phyloP scores from a whole-genome alignment of 305 asterid species.

The Euphrasia arctica region DNA sequence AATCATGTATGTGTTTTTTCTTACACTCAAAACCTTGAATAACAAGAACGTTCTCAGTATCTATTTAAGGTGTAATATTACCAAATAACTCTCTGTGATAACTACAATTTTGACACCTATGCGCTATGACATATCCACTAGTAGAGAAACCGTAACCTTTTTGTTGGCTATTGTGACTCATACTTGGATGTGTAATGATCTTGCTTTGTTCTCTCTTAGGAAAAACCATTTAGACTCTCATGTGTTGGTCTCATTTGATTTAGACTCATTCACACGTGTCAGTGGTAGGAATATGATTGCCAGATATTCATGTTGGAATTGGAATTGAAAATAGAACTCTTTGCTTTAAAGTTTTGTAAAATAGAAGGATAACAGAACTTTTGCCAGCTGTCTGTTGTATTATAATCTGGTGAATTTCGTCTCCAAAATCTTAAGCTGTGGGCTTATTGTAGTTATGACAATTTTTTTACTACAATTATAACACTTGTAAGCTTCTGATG shows the following conservation, averaged over 20 bases:
- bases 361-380: not conserved
- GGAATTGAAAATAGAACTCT: not conserved
- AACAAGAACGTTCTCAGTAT: no score
- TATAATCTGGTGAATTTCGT: not conserved
- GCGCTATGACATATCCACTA: not conserved
- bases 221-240: not conserved
- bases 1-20: not conserved
- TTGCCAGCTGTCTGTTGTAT: not conserved
- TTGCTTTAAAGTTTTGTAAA: no score
- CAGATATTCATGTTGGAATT: not conserved
- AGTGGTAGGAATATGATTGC: constrained; percentile 4
- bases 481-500: constrained; percentile 7
- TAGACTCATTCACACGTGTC: not conserved
- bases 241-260: constrained; percentile 17
- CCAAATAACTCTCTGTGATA: not conserved
- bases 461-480: not conserved
- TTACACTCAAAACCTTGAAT: not conserved
- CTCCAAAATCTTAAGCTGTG: not conserved
- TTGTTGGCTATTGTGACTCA: not conserved
- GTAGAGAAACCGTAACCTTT: not conserved
- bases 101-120: not conserved
- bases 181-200: not conserved
- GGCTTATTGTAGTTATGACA: not conserved
- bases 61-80: not conserved
- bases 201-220: not conserved